A percentile compares a stretch with the other conserved stretches of the same genome.
Evolutionary conservation across 805 yeast species (phyloP).

Genomic region (Spathaspora gorwiae): DNA sequence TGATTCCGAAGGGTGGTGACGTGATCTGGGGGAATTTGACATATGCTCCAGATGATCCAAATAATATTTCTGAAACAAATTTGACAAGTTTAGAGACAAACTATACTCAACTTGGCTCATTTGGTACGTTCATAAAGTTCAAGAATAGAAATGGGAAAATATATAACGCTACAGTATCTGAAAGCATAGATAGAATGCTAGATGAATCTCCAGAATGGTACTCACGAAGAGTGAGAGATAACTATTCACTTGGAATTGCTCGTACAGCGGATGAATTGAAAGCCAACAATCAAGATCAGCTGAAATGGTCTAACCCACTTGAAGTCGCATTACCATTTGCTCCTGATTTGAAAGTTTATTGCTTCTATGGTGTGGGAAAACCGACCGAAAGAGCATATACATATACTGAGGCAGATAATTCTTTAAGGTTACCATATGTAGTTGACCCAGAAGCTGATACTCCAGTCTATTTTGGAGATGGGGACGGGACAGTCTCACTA

Average conservation of each 20-base stretch:
- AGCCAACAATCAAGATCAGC: slow-evolving; percentile 62
- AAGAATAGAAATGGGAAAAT: slow-evolving; percentile 26
- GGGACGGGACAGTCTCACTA: slow-evolving; percentile 92
- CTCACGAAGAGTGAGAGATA: slow-evolving; percentile 53
- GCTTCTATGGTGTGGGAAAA: slow-evolving; percentile 95
- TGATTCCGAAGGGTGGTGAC: slow-evolving; percentile 95
- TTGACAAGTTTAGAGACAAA: slow-evolving; percentile 12
- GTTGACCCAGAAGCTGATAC: slow-evolving; percentile 60
- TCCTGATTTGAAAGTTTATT: slow-evolving; percentile 82
- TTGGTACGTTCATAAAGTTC: slow-evolving; percentile 74
- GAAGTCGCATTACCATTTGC: slow-evolving; percentile 92
- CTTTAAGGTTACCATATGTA: slow-evolving; percentile 56
- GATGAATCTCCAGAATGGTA: slow-evolving; percentile 77
- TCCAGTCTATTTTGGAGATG: slow-evolving; percentile 81
- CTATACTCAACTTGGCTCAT: slow-evolving; percentile 30
- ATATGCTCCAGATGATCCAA: slow-evolving; percentile 69
- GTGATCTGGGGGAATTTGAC: slow-evolving; percentile 77
- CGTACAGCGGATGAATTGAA: slow-evolving; percentile 52
- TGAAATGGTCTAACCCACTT: slow-evolving; percentile 91
- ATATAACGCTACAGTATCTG: slow-evolving; percentile 56
- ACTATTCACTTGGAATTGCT: slow-evolving; percentile 79
- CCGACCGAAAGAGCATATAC: slow-evolving; percentile 93
- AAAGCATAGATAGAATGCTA: slow-evolving; percentile 62
- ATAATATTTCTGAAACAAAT: slow-evolving; percentile 18
- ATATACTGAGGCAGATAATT: slow-evolving; percentile 60